A percentile compares a stretch with the other conserved stretches of the same genome.
These are phyloP conservation scores for Solanum tarapatanum DNA, from an alignment of 257 asterid genomes.

Conservation along the genomic window DNA sequence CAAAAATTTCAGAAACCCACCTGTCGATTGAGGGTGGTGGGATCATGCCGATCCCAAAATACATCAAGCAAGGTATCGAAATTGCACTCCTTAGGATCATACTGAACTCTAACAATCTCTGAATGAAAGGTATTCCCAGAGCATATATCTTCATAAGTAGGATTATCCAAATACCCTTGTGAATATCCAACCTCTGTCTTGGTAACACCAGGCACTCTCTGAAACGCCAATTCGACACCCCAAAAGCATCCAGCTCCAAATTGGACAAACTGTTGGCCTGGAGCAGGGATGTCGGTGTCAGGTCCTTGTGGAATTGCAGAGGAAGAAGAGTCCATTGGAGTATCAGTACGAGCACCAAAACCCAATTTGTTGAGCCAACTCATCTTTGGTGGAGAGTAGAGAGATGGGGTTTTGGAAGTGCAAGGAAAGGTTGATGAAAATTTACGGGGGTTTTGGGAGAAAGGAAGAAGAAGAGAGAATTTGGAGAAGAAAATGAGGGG, in stretches of 20 bases:
- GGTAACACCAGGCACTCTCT: slow-evolving; percentile 79
- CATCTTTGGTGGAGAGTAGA: slow-evolving; percentile 29
- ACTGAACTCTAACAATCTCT: slow-evolving; percentile 83
- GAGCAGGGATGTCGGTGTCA: slow-evolving; percentile 61
- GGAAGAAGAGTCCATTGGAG: slow-evolving; percentile 39
- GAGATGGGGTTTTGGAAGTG: slow-evolving; percentile 14
- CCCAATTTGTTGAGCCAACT: slow-evolving; percentile 74
- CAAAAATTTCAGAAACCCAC: slow-evolving; percentile 11
- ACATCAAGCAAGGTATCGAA: slow-evolving; percentile 55
- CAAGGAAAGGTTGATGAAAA: slow-evolving; percentile 8
- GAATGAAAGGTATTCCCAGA: slow-evolving; percentile 69
- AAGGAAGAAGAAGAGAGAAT: slow-evolving; percentile 13
- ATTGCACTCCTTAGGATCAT: slow-evolving; percentile 78
- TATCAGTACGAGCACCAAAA: slow-evolving; percentile 47
- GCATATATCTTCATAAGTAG: slow-evolving; percentile 70
- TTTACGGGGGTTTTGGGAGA: slow-evolving; percentile 18
- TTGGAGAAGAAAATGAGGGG: slow-evolving; percentile 28
- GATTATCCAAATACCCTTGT: slow-evolving; percentile 61
- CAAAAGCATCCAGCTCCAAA: slow-evolving; percentile 96
- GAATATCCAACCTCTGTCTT: slow-evolving; percentile 82
- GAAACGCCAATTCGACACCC: slow-evolving; percentile 90
- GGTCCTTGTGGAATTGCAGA: slow-evolving; percentile 55
- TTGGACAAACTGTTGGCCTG: slow-evolving; percentile 77
- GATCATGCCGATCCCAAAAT: slow-evolving; percentile 93
- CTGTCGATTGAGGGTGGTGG: slow-evolving; percentile 92